Conservation (phyloP, 768 basidiomycete species). For the Leccinum rimulosum region DNA sequence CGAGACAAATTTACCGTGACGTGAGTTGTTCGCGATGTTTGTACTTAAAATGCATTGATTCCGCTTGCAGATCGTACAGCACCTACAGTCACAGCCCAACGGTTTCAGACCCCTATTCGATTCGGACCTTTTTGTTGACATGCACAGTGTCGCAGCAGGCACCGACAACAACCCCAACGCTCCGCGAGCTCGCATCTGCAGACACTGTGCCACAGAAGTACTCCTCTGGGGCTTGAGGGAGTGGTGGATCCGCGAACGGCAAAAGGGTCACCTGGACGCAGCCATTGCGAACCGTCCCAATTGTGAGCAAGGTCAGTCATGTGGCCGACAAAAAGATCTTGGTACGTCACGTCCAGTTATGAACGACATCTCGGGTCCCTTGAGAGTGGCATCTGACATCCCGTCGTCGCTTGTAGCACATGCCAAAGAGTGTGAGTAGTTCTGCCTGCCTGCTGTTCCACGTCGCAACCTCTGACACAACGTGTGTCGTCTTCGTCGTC, state of each 20-base stretch:
- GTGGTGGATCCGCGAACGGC: constrained; percentile 82
- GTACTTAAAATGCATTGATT: not conserved
- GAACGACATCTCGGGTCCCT: not conserved
- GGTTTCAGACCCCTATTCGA: constrained; percentile 69
- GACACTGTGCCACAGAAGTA: constrained; percentile 72
- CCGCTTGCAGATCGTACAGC: constrained; percentile 52
- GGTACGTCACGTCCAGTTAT: constrained; percentile 40
- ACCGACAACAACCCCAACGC: constrained; percentile 54
- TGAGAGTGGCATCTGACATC: constrained; percentile 9
- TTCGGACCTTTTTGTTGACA: constrained; percentile 65
- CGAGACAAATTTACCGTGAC: constrained; percentile 75
- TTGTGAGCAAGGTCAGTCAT: constrained; percentile 61
- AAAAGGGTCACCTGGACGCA: constrained; percentile 62
- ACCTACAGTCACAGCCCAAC: constrained; percentile 58
- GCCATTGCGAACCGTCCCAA: constrained; percentile 58
- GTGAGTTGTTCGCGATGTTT: constrained; percentile 37
- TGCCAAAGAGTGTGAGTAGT: constrained; percentile 68
- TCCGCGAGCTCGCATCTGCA: constrained; percentile 62
- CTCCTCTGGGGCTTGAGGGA: constrained; percentile 73
- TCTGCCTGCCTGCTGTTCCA: not conserved
- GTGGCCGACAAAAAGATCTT: constrained; percentile 61
- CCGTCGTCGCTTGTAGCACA: constrained; percentile 45
- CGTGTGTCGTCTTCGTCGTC: not conserved
- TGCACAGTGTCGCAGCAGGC: constrained; percentile 57
- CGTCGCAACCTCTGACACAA: constrained; percentile 3